Evolutionary conservation across 768 basidiomycete species (phyloP).

Genomic region (Russula griseocarnosa): DNA sequence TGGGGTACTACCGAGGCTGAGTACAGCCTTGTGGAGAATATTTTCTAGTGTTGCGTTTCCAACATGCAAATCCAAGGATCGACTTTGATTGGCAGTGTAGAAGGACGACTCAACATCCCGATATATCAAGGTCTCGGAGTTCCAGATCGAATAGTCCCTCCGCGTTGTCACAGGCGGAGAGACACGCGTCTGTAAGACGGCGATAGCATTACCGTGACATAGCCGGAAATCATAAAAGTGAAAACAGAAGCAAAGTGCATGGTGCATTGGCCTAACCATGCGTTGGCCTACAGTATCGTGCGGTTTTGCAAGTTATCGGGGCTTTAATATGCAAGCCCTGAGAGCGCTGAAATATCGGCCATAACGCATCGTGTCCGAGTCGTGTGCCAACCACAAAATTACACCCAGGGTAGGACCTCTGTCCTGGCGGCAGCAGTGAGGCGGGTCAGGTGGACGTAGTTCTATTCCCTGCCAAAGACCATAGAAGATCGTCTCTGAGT

Average conservation of each 20-base stretch:
- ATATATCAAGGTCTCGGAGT: neutral
- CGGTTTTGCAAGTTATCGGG: neutral
- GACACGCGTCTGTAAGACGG: neutral
- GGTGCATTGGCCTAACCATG: neutral
- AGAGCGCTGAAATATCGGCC: slow-evolving; percentile 1
- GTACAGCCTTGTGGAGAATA: neutral
- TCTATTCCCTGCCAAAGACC: no score
- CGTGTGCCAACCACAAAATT: neutral
- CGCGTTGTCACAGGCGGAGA: neutral
- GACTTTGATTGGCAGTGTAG: no score
- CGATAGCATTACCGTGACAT: neutral
- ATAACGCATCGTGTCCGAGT: neutral
- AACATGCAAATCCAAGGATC: neutral
- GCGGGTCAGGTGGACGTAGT: neutral
- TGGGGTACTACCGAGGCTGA: neutral
- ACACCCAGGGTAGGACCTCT: neutral
- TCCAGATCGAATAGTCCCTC: neutral
- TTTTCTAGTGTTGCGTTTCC: neutral
- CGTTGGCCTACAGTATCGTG: no score
- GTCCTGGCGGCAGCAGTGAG: neutral
- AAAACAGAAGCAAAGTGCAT: neutral
- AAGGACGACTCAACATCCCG: slow-evolving; percentile 8
- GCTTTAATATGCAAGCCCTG: neutral
- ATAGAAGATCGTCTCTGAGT: no score
- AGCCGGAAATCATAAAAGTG: neutral